Percentiles rank a stretch among this genome's conserved stretches.
Evolutionary conservation across 2,329 filamentous ascomycete genomes (phyloP).

Genomic region (Talaromyces sp.): DNA sequence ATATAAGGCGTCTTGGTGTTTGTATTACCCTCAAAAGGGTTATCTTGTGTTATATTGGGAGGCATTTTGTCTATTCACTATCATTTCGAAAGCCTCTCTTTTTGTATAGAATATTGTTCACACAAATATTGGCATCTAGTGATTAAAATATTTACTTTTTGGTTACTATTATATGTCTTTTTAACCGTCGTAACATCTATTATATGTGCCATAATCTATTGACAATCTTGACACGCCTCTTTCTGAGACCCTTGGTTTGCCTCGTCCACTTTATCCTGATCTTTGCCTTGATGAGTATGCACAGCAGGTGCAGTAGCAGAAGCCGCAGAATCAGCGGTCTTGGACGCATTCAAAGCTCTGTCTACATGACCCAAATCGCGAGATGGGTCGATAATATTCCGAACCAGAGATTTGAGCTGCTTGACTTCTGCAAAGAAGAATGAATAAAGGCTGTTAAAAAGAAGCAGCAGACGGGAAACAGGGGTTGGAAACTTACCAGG

Average conservation of each 20-base stretch:
- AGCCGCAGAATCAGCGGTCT: not conserved
- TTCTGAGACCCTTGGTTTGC: not conserved
- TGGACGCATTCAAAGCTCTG: conserved; percentile 29
- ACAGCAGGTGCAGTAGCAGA: not conserved
- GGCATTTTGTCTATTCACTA: not conserved
- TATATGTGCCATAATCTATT: conserved; percentile 5
- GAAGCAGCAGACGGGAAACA: too few relatives aligned
- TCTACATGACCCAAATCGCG: conserved; percentile 79
- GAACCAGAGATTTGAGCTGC: conserved; percentile 75
- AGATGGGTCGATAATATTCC: conserved; percentile 74
- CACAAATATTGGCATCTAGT: not conserved
- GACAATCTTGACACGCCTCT: conserved; percentile 22
- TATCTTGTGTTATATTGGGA: not conserved
- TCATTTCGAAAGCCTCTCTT: not conserved
- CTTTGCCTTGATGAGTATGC: conserved; percentile 3
- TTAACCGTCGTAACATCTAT: not conserved
- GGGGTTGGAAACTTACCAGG: conserved; percentile 62
- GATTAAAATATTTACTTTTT: not conserved
- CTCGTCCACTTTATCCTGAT: conserved; percentile 5
- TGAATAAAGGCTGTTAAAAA: not conserved
- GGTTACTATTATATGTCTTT: not conserved
- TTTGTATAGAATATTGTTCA: not conserved
- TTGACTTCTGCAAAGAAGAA: conserved; percentile 62
- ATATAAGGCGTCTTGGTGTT: not conserved
- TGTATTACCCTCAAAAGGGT: not conserved